Evolutionary conservation across 1,284 basidiomycete genomes (phyloP), one percentile per base, ranked within the genome.

Genomic region (Apiotrichum mycotoxinovorans): DNA sequence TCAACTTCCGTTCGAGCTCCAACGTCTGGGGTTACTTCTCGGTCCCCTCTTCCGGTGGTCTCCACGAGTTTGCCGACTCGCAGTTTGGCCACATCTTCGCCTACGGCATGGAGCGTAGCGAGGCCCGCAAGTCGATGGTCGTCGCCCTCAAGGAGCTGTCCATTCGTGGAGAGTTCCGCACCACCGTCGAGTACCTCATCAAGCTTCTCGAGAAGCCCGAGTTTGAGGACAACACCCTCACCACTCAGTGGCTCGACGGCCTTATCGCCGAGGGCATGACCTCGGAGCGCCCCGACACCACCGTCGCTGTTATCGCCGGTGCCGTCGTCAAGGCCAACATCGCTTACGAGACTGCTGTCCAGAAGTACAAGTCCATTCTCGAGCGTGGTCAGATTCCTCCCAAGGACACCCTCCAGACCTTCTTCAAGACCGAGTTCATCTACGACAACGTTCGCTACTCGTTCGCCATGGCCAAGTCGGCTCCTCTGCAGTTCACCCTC

Each of bases 21-120:
- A 97, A 97, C 66, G 94, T 98, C 56, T 99, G 96, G 96, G 96
- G 96, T 68, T 95, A 99, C 82, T 99, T 99, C 83, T 98, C 95
- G 23, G 96, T 99, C 70, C 87, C 86, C 54, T 88, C 88, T 38
- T 88, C 93, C 27, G 96, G 96, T 78, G 96, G 93, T 76, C 84
- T 99, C 57, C 96, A 99, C 80, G 94, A 98, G 79, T 98, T 94
- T 71, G 96, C 96, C 52, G 93, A 97, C 77, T 96, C 91, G 26
- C 91, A 98, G 71, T 98, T 99, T 74, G 96, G 96, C 54, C 96
- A 99, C 76, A 96, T 98, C 74, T 99, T 99, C 70, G 95, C 96
- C 30, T 98, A 98, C 72, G 96, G 96, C 57, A 89, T 95, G 77
- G 94, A 98, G 76, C 89, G 96, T 66, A 82, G 85, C 62, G 95